Base-by-base conservation (phyloP, 768 basidiomycete species). In the Podaxis pistillaris region DNA sequence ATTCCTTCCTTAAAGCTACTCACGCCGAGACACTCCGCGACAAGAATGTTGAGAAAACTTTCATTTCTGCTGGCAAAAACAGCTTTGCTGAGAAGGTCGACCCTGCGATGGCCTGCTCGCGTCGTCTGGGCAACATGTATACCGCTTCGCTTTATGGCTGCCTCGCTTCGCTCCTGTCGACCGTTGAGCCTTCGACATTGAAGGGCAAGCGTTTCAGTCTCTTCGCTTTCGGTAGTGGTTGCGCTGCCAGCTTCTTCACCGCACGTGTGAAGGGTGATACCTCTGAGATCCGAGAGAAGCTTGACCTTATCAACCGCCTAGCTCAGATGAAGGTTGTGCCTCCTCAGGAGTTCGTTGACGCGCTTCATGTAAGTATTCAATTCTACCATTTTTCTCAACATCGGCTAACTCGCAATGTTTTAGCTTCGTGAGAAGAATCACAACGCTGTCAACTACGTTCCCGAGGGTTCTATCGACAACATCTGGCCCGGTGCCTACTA, bases 121-220 rank as follows among this genome's bases (percentile, higher is more conserved):
- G 87, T 71, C 88, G 95, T 50, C 86, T 96, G 66, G 97, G 97
- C 13, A 98, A 99, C 86, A 96, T 95, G 90, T 98, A 99, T 83
- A 96, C 97, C 12, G 97, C 90, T 13, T 96, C 94, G 15, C 82
- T 99, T 11, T 98, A 96, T 73, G 95, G 94, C 50, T 95, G 94
- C 67, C 86, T 99, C 63, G 91, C 96, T 41, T 94, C 92, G 7
- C 80, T 98, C 30, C 72, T 99, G 47, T 84, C 91, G 50, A 81
- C 82, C 26, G 85, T 93, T 41, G 86, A 88, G 68, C 88, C 92
- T 8, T 74, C 83, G 6, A 81, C 86, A 66, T 80, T 96, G 58
- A 75, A 80, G 69, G 89, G 86, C 77, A 97, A 95, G 83, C 88
- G 95, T 28, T 81, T 96, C 72, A 89, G 88, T 69, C 82, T 98